Conservation (phyloP, 371 early-diverging fungal genomes). For the Actinomucor elegans region DNA sequence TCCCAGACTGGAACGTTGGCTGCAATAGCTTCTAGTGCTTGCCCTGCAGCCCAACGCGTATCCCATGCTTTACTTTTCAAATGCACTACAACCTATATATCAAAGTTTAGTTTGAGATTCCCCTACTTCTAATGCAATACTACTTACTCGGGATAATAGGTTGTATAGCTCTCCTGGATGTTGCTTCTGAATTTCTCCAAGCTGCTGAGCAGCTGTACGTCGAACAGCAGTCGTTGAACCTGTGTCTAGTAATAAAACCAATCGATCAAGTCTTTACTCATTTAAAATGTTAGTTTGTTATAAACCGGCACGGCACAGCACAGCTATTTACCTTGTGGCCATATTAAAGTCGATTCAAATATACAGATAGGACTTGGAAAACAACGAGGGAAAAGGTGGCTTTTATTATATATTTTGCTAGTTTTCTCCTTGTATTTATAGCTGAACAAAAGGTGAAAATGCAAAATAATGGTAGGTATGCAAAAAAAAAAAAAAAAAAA, state of each 20-base stretch:
- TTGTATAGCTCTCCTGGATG: conserved; percentile 91
- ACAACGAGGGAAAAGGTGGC: conserved; percentile 18
- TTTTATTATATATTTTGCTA: conserved; percentile 1
- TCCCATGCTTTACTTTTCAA: conserved; percentile 92
- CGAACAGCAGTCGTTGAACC: conserved; percentile 89
- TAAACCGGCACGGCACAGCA: not conserved
- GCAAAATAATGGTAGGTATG: no score
- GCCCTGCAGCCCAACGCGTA: conserved; percentile 93
- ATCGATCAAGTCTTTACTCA: conserved; percentile 82
- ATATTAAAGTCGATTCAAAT: conserved; percentile 29
- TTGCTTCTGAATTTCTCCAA: conserved; percentile 93
- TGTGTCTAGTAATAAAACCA: conserved; percentile 90
- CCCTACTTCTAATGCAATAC: not conserved
- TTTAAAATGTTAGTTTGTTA: not conserved
- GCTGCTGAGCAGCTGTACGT: conserved; percentile 90
- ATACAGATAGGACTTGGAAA: no score
- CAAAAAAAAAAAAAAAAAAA: no score
- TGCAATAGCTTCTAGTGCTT: conserved; percentile 91
- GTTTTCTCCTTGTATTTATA: no score
- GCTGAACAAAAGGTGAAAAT: no score
- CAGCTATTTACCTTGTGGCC: conserved; percentile 32
- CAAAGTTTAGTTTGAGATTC: no score
- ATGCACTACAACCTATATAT: conserved; percentile 74
- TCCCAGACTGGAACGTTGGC: conserved; percentile 85
- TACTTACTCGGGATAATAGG: conserved; percentile 76